Evolutionary conservation across 345 rosid genomes (phyloP), one percentile per base, ranked within the genome.

Genomic region (Populus euphratica): DNA sequence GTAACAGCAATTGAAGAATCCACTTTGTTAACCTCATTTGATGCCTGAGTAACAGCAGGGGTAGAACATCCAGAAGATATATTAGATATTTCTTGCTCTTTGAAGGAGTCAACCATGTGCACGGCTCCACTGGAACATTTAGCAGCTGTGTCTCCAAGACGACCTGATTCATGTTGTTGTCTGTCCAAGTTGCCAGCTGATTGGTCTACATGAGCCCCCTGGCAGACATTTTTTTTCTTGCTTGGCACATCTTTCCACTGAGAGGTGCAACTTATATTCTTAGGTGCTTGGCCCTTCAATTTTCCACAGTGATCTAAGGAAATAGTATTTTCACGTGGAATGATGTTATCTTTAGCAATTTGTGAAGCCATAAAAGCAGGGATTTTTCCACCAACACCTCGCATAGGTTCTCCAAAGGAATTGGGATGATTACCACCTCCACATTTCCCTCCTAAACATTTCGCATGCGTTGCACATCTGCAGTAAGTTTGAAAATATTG

Each of bases 171-270:
- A 63, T 68, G 69, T 78, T 67, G 80, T 74, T 75, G 75, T 67
- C 71, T 72, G 70, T 77, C 73, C 66, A 69, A 25, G 52, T 76
- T 35, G 49, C 71, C 71, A 17, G 75, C 71, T 52, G 83, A 80
- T 52, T 25, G 71, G 54, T 76, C 72, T 9, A 70, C 47, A 62
- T 36, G 68, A 52, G 56, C 54, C 66, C 69, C 43, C 29, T 78
- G 70, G 77, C 73, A 80, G 64, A 59, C 78, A 63, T 68, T 23
- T 43, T 83, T 84, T 59, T 65, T 76, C 81, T 83, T 83, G 67
- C 80, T 75, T 27, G 87, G 89, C 47, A 83, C 89, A 80, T 87
- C 89, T 75, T 79, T 87, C 88, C 90, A 84, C 76, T 83, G 83
- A 76, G 86, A 75, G 56, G 74, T 3, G 69, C 76, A 80, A 43